Base-by-base conservation (phyloP, 306 rosid species). In the Prunus davidiana region DNA sequence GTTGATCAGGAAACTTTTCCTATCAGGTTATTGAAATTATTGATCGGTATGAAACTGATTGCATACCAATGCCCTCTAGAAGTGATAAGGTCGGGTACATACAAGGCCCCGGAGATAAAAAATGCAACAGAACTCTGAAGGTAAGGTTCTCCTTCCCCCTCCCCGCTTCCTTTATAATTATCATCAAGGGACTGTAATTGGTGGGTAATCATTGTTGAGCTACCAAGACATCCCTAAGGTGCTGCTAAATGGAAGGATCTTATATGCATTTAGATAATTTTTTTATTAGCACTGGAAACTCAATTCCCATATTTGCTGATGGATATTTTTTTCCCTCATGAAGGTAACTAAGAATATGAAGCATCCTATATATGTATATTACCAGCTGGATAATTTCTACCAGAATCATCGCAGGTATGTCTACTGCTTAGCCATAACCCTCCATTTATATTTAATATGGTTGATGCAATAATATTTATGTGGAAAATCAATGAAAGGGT, bases 341-440 rank as follows among this genome's bases (percentile, higher is more conserved):
- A 75, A 94, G 98, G 93, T 93, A 70, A 16, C 68, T 8, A 93
- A 93, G 82, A 75, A 13, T n/a, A 91, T 93, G 98, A 87, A 79
- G 80, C n/a, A 79, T 8, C 98, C 98, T 74, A 84, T 93, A 79
- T 89, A 55, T 82, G 90, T 93, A 60, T 93, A 93, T 81, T 93
- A 93, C 68, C 96, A 93, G 85, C 98, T 93, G 25, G 98, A 93
- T 85, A 93, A 91, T 81, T 93, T 93, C 86, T 93, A 93, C 76
- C 98, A 93, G 88, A 93, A 93, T 79, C 98, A 93, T 83, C 93
- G 98, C 81, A 83, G 98, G 98, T 93, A 78, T 69, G 76, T 63
- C 50, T 66, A 20, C 77, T 57, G 70, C 6, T 46, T 46, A 16
- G 72, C 72, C 64, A 73, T 79, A 24, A 32, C 43, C 9, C 30